Base-by-base conservation (phyloP, 768 basidiomycete genomes). In the Podaxis sp. region DNA sequence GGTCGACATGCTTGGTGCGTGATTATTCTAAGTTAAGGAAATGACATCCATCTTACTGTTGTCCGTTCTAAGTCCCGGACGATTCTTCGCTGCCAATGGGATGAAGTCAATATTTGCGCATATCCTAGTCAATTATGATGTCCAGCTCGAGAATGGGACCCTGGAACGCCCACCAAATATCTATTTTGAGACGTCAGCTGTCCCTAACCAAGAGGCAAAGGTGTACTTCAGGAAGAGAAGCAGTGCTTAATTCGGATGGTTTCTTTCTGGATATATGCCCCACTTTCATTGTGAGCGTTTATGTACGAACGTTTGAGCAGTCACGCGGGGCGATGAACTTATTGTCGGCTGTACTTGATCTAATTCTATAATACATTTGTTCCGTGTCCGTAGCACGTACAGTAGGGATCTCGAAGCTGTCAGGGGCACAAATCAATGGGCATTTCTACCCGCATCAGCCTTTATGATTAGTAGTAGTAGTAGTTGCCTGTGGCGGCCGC, bases 11-110 rank as follows among this genome's bases (percentile, higher is more conserved):
- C 73, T 19, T 77, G 69, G 66, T 72, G 13, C 12, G 67, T 63
- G 9, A 12, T 63, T 8, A n/a, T 4, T 46, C 19, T 46, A 19
- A 46, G 43, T 8, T 46, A 8, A 46, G 8, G 33, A 9, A 2
- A 22, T 38, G 8, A 17, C 17, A 36, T 47, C 15, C 15, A 4
- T 46, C 27, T 61, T 17, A 27, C n/a, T 27, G 25, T 17, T 19
- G 15, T 46, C 25, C 13, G 29, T 38, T 12, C 12, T 9, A 36
- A 75, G 75, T 54, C 78, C 80, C 36, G 80, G 79, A 0, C 72
- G 80, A 9, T 79, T 79, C 67, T 77, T 80, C 55, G 77, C 78
- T 1, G 72, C 75, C 2, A 74, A 68, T 52, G 74, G 75, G 54
- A 66, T 78, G 17, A 80, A 81, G 59, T 68, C 74, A 11, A 72